Evolutionary conservation across 805 yeast species (phyloP), one percentile per base, ranked within the genome.

Genomic region (Candida sithepensis): DNA sequence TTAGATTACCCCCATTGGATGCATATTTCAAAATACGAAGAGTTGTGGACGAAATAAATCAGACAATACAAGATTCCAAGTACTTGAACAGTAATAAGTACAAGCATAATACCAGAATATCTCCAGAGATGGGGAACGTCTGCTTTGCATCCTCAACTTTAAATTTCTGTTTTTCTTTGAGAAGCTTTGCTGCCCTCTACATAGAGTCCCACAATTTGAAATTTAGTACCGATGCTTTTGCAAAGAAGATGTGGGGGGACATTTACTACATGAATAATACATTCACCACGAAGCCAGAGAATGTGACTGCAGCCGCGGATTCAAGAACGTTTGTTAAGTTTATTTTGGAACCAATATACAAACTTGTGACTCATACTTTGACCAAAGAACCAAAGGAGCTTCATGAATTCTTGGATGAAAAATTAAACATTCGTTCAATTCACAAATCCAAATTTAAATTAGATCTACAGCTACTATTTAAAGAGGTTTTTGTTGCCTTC

Each of bases 321-420:
- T 36, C 48, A 36, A 59, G 79, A 45, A 62, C 88, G 1, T 86
- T 92, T 63, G 74, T 77, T 5, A 70, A 73, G 40, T 85, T 89
- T 55, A 73, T 94, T 7, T 66, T 90, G 8, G 81, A 79, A 22
- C 99, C 98, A 2, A 58, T 92, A 12, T 92, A 90, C 68, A 91
- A 92, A 61, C 61, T 91, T 8, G 67, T 83, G 33, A 73, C 88
- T 0, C 73, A 78, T 43, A 72, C 86, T 0, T 59, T 92, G 10
- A 73, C 88, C 0, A 71, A 75, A 32, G 76, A 77, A 16, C 66
- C 77, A 2, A 62, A 66, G 4, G 67, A 68, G 0, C 60, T 88
- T 16, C 60, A 74, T 9, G 47, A 49, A 2, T 61, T 77, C 20
- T 63, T 88, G n/a, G 68, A 72, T 57, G 57, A 69, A 1, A 67